Conservation (phyloP, 1,284 basidiomycete genomes). For the Paramarasmius palmivorus region DNA sequence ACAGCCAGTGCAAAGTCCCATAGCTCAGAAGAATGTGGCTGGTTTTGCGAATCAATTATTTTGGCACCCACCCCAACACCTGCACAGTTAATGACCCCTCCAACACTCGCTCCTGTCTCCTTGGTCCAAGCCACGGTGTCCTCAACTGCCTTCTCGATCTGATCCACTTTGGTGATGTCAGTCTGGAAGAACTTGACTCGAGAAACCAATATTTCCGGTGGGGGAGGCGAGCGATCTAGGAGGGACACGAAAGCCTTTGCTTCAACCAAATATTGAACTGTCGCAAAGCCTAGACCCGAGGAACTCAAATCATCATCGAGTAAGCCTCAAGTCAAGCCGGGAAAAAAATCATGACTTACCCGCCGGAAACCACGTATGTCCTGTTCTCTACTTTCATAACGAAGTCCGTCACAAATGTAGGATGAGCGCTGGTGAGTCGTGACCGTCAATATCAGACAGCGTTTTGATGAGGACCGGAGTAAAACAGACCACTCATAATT, state of each 20-base stretch:
- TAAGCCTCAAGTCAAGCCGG: neutral
- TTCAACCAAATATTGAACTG: constrained; percentile 43
- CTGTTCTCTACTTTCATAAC: constrained; percentile 60
- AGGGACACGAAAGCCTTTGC: constrained; percentile 46
- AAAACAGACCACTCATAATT: no score
- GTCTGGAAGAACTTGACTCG: constrained; percentile 44
- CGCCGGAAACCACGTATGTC: constrained; percentile 55
- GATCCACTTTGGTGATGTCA: constrained; percentile 41
- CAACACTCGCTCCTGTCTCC: constrained; percentile 41
- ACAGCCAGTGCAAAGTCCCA: constrained; percentile 53
- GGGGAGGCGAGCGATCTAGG: constrained; percentile 47
- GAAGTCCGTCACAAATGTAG: no score
- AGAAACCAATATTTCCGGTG: constrained; percentile 21
- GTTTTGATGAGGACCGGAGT: no score
- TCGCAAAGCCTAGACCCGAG: constrained; percentile 54
- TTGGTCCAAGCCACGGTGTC: constrained; percentile 42
- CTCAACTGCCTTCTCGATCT: constrained; percentile 43
- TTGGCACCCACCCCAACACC: constrained; percentile 45
- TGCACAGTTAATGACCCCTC: constrained; percentile 58
- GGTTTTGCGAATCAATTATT: constrained; percentile 45
- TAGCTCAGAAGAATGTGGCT: constrained; percentile 46
- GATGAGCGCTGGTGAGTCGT: no score
- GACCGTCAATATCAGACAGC: no score
- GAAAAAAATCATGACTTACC: constrained; percentile 32
- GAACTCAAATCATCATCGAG: constrained; percentile 42